Percentiles rank a stretch among this genome's conserved stretches.
These are phyloP conservation scores for Colletotrichum lini DNA, from an alignment of 2,329 filamentous ascomycete species.

Conservation along the genomic window DNA sequence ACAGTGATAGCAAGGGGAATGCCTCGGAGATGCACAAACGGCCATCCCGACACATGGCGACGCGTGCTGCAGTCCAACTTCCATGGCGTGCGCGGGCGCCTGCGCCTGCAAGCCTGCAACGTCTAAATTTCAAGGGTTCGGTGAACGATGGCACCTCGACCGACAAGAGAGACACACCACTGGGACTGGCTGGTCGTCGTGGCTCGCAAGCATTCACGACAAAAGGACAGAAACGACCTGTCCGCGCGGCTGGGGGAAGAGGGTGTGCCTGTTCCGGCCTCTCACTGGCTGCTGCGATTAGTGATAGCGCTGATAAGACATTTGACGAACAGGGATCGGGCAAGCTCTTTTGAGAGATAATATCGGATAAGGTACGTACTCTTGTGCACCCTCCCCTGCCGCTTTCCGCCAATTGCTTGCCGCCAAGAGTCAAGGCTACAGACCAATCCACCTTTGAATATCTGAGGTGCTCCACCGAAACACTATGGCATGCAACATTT, in stretches of 20 bases:
- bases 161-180: not conserved
- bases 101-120: not conserved
- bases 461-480: constrained; percentile 7
- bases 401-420: not conserved
- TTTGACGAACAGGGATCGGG: constrained; percentile 19
- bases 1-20: not conserved
- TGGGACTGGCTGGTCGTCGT: not conserved
- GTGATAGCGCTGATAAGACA: constrained; percentile 32
- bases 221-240: constrained; percentile 10
- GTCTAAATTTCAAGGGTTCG: not conserved
- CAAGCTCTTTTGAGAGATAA: constrained; percentile 1
- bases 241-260: constrained; percentile 11
- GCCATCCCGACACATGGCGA: not conserved
- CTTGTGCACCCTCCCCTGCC: not conserved
- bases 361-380: constrained; percentile 15
- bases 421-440: not conserved
- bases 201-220: no score
- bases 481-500: constrained; percentile 7
- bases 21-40: constrained; percentile 20
- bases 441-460: not conserved
- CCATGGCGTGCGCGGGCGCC: not conserved
- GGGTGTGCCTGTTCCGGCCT: constrained; percentile 20
- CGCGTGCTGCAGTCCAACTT: not conserved
- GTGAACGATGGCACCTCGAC: not conserved
- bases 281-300: constrained; percentile 27